These are phyloP conservation scores for Phytophthora foliorum DNA, from an alignment of 352 stramenopile genomes.

Conservation along the genomic window DNA sequence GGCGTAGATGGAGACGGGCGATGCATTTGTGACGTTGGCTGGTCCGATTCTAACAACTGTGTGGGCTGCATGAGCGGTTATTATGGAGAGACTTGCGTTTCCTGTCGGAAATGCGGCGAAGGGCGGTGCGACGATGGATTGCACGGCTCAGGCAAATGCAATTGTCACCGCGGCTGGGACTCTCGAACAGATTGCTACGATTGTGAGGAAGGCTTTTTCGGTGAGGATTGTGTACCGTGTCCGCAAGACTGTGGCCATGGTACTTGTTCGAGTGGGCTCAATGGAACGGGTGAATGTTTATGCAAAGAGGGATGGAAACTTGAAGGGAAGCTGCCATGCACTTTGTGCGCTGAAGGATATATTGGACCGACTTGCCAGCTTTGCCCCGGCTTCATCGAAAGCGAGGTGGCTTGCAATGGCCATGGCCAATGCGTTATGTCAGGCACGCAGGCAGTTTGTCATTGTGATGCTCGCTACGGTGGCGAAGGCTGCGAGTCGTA, in stretches of 20 bases:
- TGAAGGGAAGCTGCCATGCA: slow-evolving; percentile 71
- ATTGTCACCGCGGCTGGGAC: slow-evolving; percentile 86
- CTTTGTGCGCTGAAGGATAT: slow-evolving; percentile 78
- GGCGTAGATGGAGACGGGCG: slow-evolving; percentile 83
- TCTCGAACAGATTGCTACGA: slow-evolving; percentile 82
- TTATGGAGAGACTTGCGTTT: slow-evolving; percentile 73
- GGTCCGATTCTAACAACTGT: slow-evolving; percentile 91
- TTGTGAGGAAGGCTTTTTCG: slow-evolving; percentile 85
- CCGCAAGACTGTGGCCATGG: slow-evolving; percentile 81
- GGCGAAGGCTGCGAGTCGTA: slow-evolving; percentile 83
- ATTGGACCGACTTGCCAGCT: slow-evolving; percentile 76
- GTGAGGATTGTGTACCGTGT: slow-evolving; percentile 74
- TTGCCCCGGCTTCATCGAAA: slow-evolving; percentile 82
- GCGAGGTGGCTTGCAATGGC: slow-evolving; percentile 72
- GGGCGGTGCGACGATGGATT: slow-evolving; percentile 86
- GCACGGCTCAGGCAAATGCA: slow-evolving; percentile 78
- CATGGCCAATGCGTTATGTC: slow-evolving; percentile 75
- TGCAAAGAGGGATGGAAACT: slow-evolving; percentile 83
- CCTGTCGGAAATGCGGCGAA: slow-evolving; percentile 83
- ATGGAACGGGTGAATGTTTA: slow-evolving; percentile 82
- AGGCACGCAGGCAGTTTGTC: slow-evolving; percentile 62
- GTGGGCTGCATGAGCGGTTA: slow-evolving; percentile 90
- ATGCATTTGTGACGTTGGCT: slow-evolving; percentile 88
- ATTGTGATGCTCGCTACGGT: slow-evolving; percentile 81
- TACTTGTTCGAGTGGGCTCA: slow-evolving; percentile 76